Base-by-base conservation (phyloP, 2,329 filamentous ascomycete species). In the Fonsecaea pedrosoi region DNA sequence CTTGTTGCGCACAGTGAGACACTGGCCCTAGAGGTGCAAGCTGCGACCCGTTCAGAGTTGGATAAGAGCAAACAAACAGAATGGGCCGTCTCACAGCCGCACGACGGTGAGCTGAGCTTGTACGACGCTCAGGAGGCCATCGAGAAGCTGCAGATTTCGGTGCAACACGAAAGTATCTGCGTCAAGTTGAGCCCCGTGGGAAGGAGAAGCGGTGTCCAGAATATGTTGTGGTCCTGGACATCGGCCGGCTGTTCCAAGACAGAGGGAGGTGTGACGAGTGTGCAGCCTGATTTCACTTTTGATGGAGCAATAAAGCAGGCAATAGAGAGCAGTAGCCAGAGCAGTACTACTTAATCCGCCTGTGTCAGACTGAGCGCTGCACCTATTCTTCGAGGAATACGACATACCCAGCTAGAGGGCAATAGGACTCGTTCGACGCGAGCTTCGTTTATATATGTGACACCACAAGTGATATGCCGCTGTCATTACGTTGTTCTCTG, bases 201-300 rank as follows among this genome's bases (percentile, higher is more conserved):
- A 8, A 60, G 53, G 40, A 53, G n/a, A 45, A 15, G 15, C 35
- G 30, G 38, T n/a, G 30, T 58, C 18, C 57, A 57, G 38, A 54
- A 61, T 34, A 21, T 59, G 13, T 21, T 68, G 32, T 70, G 68
- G 68, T 56, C 65, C 32, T 70, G 68, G 68, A 68, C 65, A 3
- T 40, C 54, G 9, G 57, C n/a, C 5, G 62, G 56, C 34, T 66
- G 62, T 38, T 68, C 62, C 4, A 63, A 56, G 21, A 57, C 65
- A n/a, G 62, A 65, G 35, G 65, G 65, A n/a, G 32, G 25, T 30
- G 62, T 54, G 10, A 53, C 56, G 8, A 48, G 13, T n/a, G 15
- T 38, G n/a, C 40, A 65, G 15, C 8, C 50, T 3, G 60, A 42
- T 10, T 48, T 18, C 15, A 68, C 59, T 6, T 70, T 70, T 42